A percentile compares a stretch with the other conserved stretches of the same genome.
Evolutionary conservation across 176 grass and related monocot species (phyloP).

Genomic region (Calamus simplicifolius): DNA sequence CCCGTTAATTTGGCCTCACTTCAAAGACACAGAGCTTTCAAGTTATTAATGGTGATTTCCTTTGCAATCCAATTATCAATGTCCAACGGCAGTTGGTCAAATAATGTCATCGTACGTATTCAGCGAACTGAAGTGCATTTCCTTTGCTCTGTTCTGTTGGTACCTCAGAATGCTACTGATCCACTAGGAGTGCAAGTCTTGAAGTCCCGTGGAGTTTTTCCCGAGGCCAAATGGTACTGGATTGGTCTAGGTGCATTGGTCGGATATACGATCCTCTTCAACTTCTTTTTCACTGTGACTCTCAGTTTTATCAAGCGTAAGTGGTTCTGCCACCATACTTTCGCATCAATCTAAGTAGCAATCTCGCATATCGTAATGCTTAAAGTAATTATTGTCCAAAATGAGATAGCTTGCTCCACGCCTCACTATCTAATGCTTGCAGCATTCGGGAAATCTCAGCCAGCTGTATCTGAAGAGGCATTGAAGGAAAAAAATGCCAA

Average conservation of each 20-base stretch:
- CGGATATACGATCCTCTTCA: slow-evolving; percentile 29
- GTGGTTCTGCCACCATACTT: not conserved
- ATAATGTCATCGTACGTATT: too few species aligned
- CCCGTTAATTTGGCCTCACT: too few species aligned
- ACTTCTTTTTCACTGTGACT: slow-evolving; percentile 59
- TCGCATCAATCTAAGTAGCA: not conserved
- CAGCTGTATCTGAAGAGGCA: slow-evolving; percentile 49
- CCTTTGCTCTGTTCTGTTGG: slow-evolving; percentile 11
- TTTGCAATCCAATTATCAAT: too few species aligned
- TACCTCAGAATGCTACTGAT: not conserved
- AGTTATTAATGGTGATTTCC: too few species aligned
- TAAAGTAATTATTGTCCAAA: too few species aligned
- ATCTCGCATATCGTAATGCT: too few species aligned
- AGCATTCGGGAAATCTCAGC: slow-evolving; percentile 57
- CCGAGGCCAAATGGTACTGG: too few species aligned
- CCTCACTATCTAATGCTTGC: not conserved
- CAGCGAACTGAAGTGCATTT: not conserved
- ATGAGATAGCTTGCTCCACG: not conserved
- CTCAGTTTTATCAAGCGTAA: slow-evolving; percentile 66
- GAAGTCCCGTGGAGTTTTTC: slow-evolving; percentile 3
- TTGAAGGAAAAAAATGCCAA: slow-evolving; percentile 51
- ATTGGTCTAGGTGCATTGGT: too few species aligned
- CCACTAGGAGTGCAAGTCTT: slow-evolving; percentile 41
- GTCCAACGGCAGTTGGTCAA: too few species aligned
- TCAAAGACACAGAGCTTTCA: too few species aligned